A percentile compares a stretch with the other conserved stretches of the same genome.
These are phyloP conservation scores for Chrysanthemum seticuspe DNA, from an alignment of 129 eudicot genomes.

Conservation along the genomic window DNA sequence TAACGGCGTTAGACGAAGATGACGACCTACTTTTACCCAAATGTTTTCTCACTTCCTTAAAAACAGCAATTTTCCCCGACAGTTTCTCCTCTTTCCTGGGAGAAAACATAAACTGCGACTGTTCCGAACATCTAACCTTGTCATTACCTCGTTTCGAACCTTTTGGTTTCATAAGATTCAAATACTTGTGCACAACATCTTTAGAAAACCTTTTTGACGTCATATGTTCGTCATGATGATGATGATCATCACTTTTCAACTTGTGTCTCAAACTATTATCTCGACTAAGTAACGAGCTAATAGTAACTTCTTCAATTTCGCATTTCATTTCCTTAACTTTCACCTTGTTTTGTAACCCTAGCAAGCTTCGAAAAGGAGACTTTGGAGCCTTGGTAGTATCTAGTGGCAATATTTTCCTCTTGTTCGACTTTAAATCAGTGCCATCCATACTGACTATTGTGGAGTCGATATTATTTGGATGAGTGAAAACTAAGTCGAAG, in stretches of 20 bases:
- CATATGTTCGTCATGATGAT: constrained; percentile 4
- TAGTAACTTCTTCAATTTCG: constrained; percentile 40
- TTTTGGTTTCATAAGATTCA: constrained; percentile 62
- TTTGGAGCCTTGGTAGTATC: constrained; percentile 50
- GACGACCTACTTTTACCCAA: constrained; percentile 70
- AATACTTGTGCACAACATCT: constrained; percentile 45
- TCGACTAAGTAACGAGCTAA: constrained; percentile 28
- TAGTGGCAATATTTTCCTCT: constrained; percentile 28
- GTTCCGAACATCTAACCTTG: constrained; percentile 18
- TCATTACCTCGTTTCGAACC: constrained; percentile 21
- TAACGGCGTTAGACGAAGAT: constrained; percentile 32
- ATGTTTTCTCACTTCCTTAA: constrained; percentile 35
- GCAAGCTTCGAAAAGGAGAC: constrained; percentile 44
- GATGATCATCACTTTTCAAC: constrained; percentile 25
- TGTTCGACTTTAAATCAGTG: constrained; percentile 27
- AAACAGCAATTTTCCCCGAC: constrained; percentile 25
- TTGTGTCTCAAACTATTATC: constrained; percentile 52
- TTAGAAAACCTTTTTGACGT: constrained; percentile 36
- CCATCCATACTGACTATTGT: constrained; percentile 22
- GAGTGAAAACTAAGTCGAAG: constrained; percentile 63
- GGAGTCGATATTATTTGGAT: constrained; percentile 22
- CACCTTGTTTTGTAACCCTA: constrained; percentile 42
- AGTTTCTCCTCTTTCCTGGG: constrained; percentile 50
- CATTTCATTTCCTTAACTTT: constrained; percentile 38
- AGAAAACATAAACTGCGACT: constrained; percentile 22